Conservation (phyloP, 2,329 filamentous ascomycete species). For the Colletotrichum sp. region DNA sequence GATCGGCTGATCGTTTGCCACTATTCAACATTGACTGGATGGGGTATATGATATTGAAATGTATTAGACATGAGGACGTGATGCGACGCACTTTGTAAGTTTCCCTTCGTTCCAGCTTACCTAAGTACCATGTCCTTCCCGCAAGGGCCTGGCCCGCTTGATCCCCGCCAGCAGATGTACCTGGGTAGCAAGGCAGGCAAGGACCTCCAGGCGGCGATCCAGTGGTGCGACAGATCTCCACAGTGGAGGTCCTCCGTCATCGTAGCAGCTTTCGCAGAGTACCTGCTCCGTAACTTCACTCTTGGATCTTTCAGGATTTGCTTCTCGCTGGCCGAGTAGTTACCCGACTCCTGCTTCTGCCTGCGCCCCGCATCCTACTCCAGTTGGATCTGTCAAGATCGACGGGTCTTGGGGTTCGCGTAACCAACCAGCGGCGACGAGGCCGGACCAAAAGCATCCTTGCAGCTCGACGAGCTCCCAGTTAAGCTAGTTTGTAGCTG, state of each 20-base stretch:
- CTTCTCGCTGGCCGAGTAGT: not conserved
- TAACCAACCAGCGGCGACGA: not conserved
- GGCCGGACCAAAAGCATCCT: not conserved
- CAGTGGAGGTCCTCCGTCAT: constrained; percentile 7
- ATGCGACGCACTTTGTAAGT: not conserved
- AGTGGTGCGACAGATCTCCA: not conserved
- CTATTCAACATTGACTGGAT: not conserved
- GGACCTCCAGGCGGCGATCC: not conserved
- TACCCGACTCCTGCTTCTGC: not conserved
- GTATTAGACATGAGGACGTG: not conserved
- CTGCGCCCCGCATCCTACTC: not conserved
- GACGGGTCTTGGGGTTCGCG: not conserved
- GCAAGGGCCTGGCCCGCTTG: not conserved
- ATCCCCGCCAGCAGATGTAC: not conserved
- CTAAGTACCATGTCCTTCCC: not conserved
- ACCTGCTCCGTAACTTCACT: not conserved
- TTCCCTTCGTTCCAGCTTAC: not conserved
- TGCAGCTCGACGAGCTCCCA: not conserved
- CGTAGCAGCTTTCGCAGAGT: not conserved
- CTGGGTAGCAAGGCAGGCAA: not conserved
- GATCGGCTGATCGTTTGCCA: not conserved
- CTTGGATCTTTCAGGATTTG: not conserved
- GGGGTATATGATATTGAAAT: not conserved
- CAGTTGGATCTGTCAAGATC: not conserved
- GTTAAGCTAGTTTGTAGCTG: not conserved